Base-by-base conservation (phyloP, 1,284 basidiomycete species). In the Cystobasidium pallidum region DNA sequence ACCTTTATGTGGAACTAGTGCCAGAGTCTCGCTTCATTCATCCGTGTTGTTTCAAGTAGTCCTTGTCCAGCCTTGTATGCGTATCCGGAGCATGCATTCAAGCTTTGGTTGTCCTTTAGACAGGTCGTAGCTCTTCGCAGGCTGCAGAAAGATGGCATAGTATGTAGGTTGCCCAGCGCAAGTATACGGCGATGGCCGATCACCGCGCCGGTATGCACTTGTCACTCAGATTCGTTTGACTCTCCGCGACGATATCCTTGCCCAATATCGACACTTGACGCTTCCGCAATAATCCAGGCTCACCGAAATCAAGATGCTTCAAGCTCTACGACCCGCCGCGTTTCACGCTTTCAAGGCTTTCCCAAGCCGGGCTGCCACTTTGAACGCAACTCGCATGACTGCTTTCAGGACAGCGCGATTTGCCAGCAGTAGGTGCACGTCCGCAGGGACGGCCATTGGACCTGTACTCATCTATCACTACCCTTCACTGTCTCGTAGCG, bases 351-450 rank as follows among this genome's bases (percentile, higher is more conserved):
- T 64, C 32, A 39, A 28, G 15, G 62, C 62, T 10, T 45, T 45
- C 11, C 7, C 10, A 13, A 24, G 17, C 36, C 34, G 36, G 28
- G 62, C 62, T 26, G 26, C 21, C 28, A 41, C 41, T 26, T 26
- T 51, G 32, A 64, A 51, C 30, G 62, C 24, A 47, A 51, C 30
- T 28, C 62, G 62, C 43, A 47, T 64, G 30, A 24, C 26, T n/a
- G 62, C 62, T 36, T 32, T 51, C 28, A 28, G 62, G 24, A 47
- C 32, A 21, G 45, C 45, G 8, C 43, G 62, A 36, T 49, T 51
- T 26, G 62, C 62, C 0, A 64, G 28, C 43, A 64, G 62, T 64
- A 32, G 43, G 62, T 45, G 11, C 43, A 41, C 39, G 15, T 32
- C 41, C 7, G 26, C 26, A 21, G 19, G 41, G 21, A n/a, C 15